These are phyloP conservation scores for Colletotrichum liriopes DNA, from an alignment of 2,329 filamentous ascomycete species.

Conservation along the genomic window DNA sequence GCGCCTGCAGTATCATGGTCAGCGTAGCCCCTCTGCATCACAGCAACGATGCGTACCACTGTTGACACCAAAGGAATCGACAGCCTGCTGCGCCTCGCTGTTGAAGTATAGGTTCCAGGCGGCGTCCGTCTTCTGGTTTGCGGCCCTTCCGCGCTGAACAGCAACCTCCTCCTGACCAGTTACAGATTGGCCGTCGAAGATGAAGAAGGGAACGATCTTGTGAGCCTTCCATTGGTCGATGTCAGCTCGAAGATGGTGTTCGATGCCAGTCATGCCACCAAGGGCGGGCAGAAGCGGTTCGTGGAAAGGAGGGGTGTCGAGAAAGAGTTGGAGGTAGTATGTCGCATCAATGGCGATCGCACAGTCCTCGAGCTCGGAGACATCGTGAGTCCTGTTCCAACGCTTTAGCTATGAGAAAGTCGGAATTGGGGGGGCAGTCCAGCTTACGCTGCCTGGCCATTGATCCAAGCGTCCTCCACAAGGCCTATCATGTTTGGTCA, in stretches of 20 bases:
- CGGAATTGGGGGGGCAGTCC: constrained; percentile 14
- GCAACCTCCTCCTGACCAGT: constrained; percentile 81
- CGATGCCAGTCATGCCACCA: constrained; percentile 88
- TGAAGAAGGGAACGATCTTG: constrained; percentile 85
- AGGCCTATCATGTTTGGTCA: constrained; percentile 49
- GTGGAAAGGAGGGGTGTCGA: constrained; percentile 78
- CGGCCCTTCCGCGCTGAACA: constrained; percentile 74
- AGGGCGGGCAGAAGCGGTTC: constrained; percentile 93
- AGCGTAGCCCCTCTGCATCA: constrained; percentile 22
- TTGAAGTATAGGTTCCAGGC: constrained; percentile 92
- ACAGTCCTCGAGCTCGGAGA: constrained; percentile 81
- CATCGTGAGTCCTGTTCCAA: constrained; percentile 67
- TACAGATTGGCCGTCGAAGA: constrained; percentile 91
- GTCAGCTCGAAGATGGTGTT: constrained; percentile 81
- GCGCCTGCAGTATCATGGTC: constrained; percentile 68
- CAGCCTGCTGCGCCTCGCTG: constrained; percentile 84
- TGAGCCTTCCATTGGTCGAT: constrained; percentile 80
- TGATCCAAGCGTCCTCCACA: constrained; percentile 59
- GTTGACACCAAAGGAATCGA: constrained; percentile 85
- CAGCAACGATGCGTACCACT: constrained; percentile 70
- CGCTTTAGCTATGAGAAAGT: constrained; percentile 20
- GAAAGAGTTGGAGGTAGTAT: constrained; percentile 86
- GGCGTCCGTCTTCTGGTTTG: constrained; percentile 79
- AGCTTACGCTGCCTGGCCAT: constrained; percentile 52
- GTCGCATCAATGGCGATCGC: constrained; percentile 90